Conservation (phyloP, 805 yeast genomes). For the Hanseniaspora valbyensis region DNA sequence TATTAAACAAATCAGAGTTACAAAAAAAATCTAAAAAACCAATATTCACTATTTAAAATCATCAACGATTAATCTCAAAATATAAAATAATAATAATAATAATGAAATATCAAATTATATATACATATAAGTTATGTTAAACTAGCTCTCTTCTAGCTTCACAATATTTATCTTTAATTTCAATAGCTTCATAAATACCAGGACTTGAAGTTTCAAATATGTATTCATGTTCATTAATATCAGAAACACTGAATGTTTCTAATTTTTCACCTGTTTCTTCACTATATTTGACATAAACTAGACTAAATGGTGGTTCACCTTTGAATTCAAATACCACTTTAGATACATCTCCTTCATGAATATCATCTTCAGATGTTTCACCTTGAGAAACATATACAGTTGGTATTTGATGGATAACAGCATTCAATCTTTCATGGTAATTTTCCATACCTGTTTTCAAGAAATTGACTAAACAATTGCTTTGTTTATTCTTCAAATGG, state of each 20-base stretch:
- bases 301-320: constrained; percentile 83
- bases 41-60: no score
- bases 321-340: constrained; percentile 71
- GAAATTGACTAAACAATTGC: constrained; percentile 58
- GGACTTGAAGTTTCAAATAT: constrained; percentile 69
- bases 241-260: constrained; percentile 45
- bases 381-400: constrained; percentile 80
- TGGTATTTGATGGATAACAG: constrained; percentile 46
- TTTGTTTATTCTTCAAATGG: constrained; percentile 63
- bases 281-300: constrained; percentile 71
- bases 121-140: not conserved
- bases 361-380: constrained; percentile 61
- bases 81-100: no score
- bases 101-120: constrained; percentile 20
- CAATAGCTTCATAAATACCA: constrained; percentile 89
- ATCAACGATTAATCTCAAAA: no score
- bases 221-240: constrained; percentile 59
- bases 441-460: constrained; percentile 31
- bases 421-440: constrained; percentile 28
- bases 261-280: constrained; percentile 38
- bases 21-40: no score
- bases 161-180: constrained; percentile 79
- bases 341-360: constrained; percentile 90
- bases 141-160: constrained; percentile 33
- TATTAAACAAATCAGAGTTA: no score